Evolutionary conservation across 768 basidiomycete genomes (phyloP), one percentile per base, ranked within the genome.

Genomic region (Hypsizygus marmoreus): DNA sequence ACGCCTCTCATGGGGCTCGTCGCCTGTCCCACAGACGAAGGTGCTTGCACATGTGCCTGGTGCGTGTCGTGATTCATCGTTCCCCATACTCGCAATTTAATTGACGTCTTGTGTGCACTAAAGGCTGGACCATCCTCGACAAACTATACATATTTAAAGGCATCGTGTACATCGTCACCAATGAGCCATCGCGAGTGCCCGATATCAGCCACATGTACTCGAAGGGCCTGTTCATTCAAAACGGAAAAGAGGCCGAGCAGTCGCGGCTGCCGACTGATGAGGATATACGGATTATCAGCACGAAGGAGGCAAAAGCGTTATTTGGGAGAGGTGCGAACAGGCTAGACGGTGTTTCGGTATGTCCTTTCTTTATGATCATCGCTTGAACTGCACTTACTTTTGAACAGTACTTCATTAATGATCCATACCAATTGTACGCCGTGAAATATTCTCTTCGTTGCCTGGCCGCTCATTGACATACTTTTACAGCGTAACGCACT

Each of bases 91-190:
- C 26, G 20, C 40, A 30, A 34, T 23, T 47, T 34, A 39, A 24
- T 36, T 4, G 8, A 14, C 20, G 43, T 40, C 19, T 45, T n/a
- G 30, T 24, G 30, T 39, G 20, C 11, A 20, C 59, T n/a, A n/a
- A n/a, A 93, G 92, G 93, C 24, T 97, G 91, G 93, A 91, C 92
- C 1, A 82, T 94, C 40, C 84, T 93, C 49, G 90, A 94, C 67
- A 80, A 77, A 45, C 74, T 95, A 8, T 95, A 90, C 60, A 66
- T 92, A 45, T 70, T 82, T 56, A 90, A 92, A 53, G 91, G 91
- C 34, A 85, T 88, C 6, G 77, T 88, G 28, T 93, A 84, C 61
- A 73, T 95, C 53, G 91, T 97, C 31, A 80, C 86, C 3, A 82
- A 92, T 62, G 68, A 82, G 14, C 88, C 87, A 6, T 70, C 75